These are phyloP conservation scores for Dioscorea alata DNA, from an alignment of 106 monocot genomes.

Conservation along the genomic window DNA sequence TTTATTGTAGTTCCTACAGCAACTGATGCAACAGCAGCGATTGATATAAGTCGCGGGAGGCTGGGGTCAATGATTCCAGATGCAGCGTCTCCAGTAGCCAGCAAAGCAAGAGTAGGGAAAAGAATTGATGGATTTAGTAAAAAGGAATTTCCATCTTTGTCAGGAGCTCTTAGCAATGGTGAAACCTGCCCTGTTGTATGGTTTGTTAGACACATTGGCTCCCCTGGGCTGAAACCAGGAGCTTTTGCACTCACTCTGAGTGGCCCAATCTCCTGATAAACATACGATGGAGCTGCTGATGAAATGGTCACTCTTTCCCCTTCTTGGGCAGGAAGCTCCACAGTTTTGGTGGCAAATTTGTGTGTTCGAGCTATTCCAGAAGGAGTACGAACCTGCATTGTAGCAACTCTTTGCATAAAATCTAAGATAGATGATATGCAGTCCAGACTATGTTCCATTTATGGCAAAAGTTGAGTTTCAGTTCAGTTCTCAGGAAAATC, in stretches of 20 bases:
- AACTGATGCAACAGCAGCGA: constrained; percentile 58
- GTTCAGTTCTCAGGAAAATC: too few species aligned
- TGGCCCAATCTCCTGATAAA: constrained; percentile 62
- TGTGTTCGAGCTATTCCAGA: constrained; percentile 76
- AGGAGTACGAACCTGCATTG: constrained; percentile 66
- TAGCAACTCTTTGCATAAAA: neutral
- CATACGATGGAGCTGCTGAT: constrained; percentile 58
- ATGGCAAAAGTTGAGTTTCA: too few species aligned
- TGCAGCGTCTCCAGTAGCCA: constrained; percentile 77
- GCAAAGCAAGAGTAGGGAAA: constrained; percentile 64
- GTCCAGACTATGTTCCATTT: too few species aligned
- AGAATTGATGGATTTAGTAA: constrained; percentile 53
- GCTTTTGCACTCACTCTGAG: constrained; percentile 52
- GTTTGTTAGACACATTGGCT: constrained; percentile 87
- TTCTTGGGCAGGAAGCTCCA: constrained; percentile 94
- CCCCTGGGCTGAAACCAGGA: constrained; percentile 52
- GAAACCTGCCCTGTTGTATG: constrained; percentile 71
- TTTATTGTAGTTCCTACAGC: constrained; percentile 58
- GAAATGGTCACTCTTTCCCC: constrained; percentile 89
- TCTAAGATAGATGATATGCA: too few species aligned
- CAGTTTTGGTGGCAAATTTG: constrained; percentile 77
- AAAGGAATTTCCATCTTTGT: constrained; percentile 36
- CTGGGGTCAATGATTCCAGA: constrained; percentile 69
- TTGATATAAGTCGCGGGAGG: constrained; percentile 58
- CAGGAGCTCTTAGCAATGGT: constrained; percentile 63